Evolutionary conservation across 345 rosid genomes (phyloP).

Genomic region (Eucalyptus microcorys): DNA sequence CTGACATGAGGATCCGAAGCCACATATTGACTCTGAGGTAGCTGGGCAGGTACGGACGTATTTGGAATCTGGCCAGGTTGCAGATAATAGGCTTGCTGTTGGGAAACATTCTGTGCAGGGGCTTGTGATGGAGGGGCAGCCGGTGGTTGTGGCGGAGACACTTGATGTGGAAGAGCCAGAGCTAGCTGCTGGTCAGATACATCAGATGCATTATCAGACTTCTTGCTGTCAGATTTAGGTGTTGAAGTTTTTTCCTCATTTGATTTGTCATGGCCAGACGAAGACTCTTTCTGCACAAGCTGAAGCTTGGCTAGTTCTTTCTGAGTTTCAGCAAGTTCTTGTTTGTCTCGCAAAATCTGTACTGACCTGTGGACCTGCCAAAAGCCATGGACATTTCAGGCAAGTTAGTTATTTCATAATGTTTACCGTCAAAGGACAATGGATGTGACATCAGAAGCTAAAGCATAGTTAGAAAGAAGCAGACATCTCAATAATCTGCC

Average conservation of each 20-base stretch:
- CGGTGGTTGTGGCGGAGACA: constrained; percentile 53
- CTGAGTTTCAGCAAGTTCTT: constrained; percentile 91
- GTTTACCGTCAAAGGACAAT: not conserved
- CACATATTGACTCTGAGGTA: constrained; percentile 40
- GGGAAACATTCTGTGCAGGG: constrained; percentile 37
- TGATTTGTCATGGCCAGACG: constrained; percentile 53
- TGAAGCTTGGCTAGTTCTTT: constrained; percentile 93
- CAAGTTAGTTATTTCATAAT: not conserved
- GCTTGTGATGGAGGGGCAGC: constrained; percentile 33
- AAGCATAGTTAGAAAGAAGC: not conserved
- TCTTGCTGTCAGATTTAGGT: constrained; percentile 50
- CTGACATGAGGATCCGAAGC: constrained; percentile 56
- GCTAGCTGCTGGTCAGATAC: constrained; percentile 74
- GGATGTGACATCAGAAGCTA: not conserved
- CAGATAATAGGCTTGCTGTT: constrained; percentile 67
- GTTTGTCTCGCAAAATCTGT: constrained; percentile 95
- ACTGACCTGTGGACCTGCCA: constrained; percentile 94
- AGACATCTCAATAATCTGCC: not conserved
- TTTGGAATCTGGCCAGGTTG: constrained; percentile 43
- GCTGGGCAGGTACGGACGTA: constrained; percentile 31
- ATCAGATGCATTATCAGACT: constrained; percentile 45
- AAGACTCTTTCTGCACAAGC: constrained; percentile 75
- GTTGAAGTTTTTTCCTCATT: constrained; percentile 59
- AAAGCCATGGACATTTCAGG: not conserved
- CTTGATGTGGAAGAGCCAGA: constrained; percentile 84